Base-by-base conservation (phyloP, 306 rosid genomes). In the Vachellia collinsii region DNA sequence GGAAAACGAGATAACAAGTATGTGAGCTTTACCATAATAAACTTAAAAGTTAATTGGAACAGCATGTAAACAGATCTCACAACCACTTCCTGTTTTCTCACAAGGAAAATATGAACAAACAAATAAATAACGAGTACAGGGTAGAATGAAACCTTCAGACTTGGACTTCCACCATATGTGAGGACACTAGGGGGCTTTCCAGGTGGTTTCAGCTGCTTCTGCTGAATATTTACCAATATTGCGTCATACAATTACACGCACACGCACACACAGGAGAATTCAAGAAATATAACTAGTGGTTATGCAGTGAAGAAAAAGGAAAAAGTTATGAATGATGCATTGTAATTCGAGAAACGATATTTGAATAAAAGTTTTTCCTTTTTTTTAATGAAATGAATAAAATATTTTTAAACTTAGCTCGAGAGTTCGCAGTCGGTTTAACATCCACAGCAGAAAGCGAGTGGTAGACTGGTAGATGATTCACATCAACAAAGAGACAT, bases 151-250 rank as follows among this genome's bases (percentile, higher is more conserved):
- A 95, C 99, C 91, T 44, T 88, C 53, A 81, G 75, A 81, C 71
- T 86, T 39, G 89, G 81, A 80, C 88, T 68, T 77, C 83, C 97
- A 73, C 83, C 11, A 79, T 79, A 82, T 17, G 87, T 39, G 65
- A 90, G 86, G 54, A 86, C 76, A 84, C 88, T 74, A 79, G 90
- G 90, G 73, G 89, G 13, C 84, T 86, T 88, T 54, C 85, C 94
- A 34, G 89, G n/a, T 66, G 77, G 54, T 87, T 90, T 87, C 37
- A 81, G 87, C 81, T 85, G 90, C 75, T 92, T 88, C 97, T 88
- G 93, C 88, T 82, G 77, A 80, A 74, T 63, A 79, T 77, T 53
- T 41, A 72, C 37, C 64, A 86, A 67, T 51, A 20, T 80, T 54
- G 81, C 66, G 72, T 70, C 46, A 79, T 63, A 16, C 8, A 51